Evolutionary conservation across 2,329 filamentous ascomycete genomes (phyloP), one percentile per base, ranked within the genome.

Genomic region (Sporothrix euskadiensis): DNA sequence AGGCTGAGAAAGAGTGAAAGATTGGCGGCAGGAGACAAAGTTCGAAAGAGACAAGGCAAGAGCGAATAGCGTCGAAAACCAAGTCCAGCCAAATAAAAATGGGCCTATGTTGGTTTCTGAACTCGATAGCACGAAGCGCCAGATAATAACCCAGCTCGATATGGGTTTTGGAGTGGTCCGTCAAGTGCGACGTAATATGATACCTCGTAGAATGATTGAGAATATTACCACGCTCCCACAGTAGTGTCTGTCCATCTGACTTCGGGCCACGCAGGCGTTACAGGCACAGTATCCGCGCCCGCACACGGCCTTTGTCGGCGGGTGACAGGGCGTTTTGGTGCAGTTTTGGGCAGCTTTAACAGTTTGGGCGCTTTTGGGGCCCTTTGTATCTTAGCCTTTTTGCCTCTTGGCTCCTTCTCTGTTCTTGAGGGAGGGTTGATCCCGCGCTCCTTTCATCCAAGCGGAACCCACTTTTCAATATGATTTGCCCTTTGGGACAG

Each of bases 361-460:
- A 35, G 35, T 35, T 35, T 35, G 26, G 26, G 54, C 22, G 54
- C 35, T 57, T 32, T 30, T 22, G 9, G 9, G n/a, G 54, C 22
- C 14, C 57, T 41, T 61, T 63, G 59, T 63, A 63, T 63, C 59
- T 63, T 41, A 19, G 26, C 61, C 35, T 66, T 41, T 65, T 26
- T 57, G 49, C 32, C 68, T 69, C 49, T 69, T 69, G 49, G 30
- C 63, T 68, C 63, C 41, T 68, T 68, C 26, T 30, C 41, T 44
- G 49, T 47, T 49, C 12, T 3, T 32, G 12, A 4, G 19, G 41
- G 47, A 30, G 22, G 47, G 66, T 19, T 61, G 69, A 71, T 71
- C 69, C 35, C 69, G 69, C 69, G 32, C 52, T 71, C 35, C 69
- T 59, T 71, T 71, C 54, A 71, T 61, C 69, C 69, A 71, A 71